phyloP scores from a whole-genome alignment of 306 rosid genomes.

The Cyclanthera cordifolia region DNA sequence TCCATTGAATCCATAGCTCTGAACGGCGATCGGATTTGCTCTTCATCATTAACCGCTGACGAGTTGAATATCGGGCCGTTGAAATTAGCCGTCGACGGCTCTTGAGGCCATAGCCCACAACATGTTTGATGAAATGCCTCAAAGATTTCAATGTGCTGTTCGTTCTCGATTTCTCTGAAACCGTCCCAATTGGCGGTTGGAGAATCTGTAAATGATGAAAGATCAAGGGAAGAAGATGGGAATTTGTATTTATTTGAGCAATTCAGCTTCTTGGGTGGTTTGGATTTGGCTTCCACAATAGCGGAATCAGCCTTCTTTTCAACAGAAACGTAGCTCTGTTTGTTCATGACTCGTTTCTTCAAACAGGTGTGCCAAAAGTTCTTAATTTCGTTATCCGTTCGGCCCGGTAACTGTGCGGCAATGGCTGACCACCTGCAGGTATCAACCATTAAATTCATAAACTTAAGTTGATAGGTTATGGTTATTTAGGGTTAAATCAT shows the following conservation, averaged over 20 bases:
- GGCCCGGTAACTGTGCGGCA: constrained; percentile 76
- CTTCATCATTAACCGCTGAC: constrained; percentile 19
- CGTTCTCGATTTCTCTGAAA: constrained; percentile 22
- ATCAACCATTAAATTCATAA: neutral
- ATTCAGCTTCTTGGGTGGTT: constrained; percentile 17
- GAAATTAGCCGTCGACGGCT: constrained; percentile 16
- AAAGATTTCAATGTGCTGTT: constrained; percentile 28
- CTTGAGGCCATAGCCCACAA: constrained; percentile 58
- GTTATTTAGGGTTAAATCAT: neutral
- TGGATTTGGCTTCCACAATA: constrained; percentile 35
- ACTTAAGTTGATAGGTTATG: no score
- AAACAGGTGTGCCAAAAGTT: constrained; percentile 95
- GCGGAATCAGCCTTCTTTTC: constrained; percentile 15
- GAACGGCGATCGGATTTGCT: constrained; percentile 19
- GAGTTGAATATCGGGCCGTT: neutral
- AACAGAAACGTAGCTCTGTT: constrained; percentile 3
- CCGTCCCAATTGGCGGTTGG: constrained; percentile 9
- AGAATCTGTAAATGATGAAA: constrained; percentile 23
- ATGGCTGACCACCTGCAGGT: constrained; percentile 86
- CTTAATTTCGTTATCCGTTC: constrained; percentile 89
- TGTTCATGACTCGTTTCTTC: constrained; percentile 46
- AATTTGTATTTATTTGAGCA: constrained; percentile 23
- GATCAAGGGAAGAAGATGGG: no score
- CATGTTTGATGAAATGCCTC: constrained; percentile 38
- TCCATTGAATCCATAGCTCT: constrained; percentile 21